Evolutionary conservation across 108 stramenopile species (phyloP).

Genomic region (Stephanodiscus triporus): DNA sequence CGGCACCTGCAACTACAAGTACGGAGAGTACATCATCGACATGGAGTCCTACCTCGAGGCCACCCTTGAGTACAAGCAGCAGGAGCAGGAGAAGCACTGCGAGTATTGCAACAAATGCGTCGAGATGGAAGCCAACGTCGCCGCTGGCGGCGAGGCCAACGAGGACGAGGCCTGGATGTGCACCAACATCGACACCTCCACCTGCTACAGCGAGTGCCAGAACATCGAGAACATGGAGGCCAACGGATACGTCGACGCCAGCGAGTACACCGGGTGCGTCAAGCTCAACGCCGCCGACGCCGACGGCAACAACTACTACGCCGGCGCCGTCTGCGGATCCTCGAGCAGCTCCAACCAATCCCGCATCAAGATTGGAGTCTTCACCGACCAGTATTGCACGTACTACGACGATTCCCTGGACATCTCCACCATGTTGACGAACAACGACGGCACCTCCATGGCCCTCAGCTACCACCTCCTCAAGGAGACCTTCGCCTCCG

Average conservation of each 20-base stretch:
- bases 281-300: conserved; percentile 66
- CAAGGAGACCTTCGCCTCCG: conserved; percentile 72
- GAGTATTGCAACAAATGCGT: conserved; percentile 71
- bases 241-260: conserved; percentile 87
- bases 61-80: conserved; percentile 69
- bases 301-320: conserved; percentile 51
- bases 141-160: conserved; percentile 18
- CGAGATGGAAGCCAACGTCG: conserved; percentile 33
- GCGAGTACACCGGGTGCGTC: conserved; percentile 75
- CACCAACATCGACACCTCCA: conserved; percentile 59
- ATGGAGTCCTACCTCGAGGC: conserved; percentile 78
- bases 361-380: conserved; percentile 91
- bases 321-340: conserved; percentile 79
- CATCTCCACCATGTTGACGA: conserved; percentile 72
- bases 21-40: conserved; percentile 87
- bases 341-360: conserved; percentile 43
- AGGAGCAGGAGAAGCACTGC: conserved; percentile 78
- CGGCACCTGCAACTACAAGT: conserved; percentile 74
- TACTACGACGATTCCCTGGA: conserved; percentile 59
- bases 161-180: conserved; percentile 46
- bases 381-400: conserved; percentile 75
- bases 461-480: conserved; percentile 60
- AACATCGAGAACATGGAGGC: conserved; percentile 93
- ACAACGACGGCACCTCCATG: conserved; percentile 48
- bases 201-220: conserved; percentile 78